Evolutionary conservation across 2,329 filamentous ascomycete genomes (phyloP), one percentile per base, ranked within the genome.

Genomic region (Corinectria fuckeliana): DNA sequence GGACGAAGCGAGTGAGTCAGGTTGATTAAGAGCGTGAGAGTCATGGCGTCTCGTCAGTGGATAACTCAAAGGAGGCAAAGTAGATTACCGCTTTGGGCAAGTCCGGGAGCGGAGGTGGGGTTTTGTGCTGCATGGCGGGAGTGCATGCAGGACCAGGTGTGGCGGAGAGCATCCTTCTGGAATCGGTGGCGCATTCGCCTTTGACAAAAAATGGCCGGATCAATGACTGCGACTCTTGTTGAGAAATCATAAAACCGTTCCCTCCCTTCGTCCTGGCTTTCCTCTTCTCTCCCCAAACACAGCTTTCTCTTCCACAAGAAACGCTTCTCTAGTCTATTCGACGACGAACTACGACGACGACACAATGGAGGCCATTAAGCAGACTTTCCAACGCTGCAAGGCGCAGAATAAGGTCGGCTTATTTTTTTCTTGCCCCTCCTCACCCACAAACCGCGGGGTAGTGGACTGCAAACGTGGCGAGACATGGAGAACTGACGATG

Each of bases 341-440:
- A 49, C 45, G 38, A 38, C 16, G 34, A 36, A 41, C 9, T n/a
- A 39, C 50, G 34, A 52, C 50, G 53, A 23, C 47, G 49, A 58
- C 73, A 79, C 21, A 45, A 87, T 87, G 85, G 84, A 87, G 65
- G 78, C 72, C 61, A 80, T 87, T 67, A 85, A 82, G 74, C 75
- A 85, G 75, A 85, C 84, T n/a, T 87, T 87, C 69, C 76, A 78
- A 73, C 81, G 78, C 71, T 86, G 83, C 81, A 86, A 86, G 78
- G 82, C 82, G 63, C 78, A 86, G 77, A 81, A 80, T 59, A 76
- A 83, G 76, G 85, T 88, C 75, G 67, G 82, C 78, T 26, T 20
- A 39, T 49, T 49, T 45, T 28, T 26, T 54, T 54, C 44, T 52
- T 69, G 63, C 68, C 72, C 71, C 71, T 71, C 72, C 50, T 61